phyloP scores from a whole-genome alignment of 371 early-diverging fungal genomes.

The Dichotomocladium elegans region DNA sequence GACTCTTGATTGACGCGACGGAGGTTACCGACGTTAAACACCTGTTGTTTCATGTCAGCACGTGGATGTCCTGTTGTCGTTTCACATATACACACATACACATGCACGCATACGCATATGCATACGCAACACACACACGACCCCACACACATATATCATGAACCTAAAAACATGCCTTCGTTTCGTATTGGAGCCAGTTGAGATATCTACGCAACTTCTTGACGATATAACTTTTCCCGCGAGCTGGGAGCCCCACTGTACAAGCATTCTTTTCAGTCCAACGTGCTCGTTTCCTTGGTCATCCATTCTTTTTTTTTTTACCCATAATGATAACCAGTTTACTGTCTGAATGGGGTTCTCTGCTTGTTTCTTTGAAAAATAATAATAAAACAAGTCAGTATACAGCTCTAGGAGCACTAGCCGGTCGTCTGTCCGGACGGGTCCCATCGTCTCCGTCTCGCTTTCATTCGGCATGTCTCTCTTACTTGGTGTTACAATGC shows the following conservation, averaged over 20 bases:
- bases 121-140: not conserved
- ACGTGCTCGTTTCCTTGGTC: not conserved
- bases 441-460: too few species aligned
- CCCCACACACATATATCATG: not conserved
- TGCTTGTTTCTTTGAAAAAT: conserved; percentile 17
- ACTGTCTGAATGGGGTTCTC: conserved; percentile 36
- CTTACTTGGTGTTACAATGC: conserved; percentile 17
- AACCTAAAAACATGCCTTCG: conserved; percentile 34
- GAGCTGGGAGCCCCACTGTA: conserved; percentile 81
- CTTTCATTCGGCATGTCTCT: not conserved
- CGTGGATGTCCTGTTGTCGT: too few species aligned
- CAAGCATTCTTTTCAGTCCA: not conserved
- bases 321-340: conserved; percentile 66
- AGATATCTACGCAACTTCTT: conserved; percentile 80
- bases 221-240: conserved; percentile 87
- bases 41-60: conserved; percentile 32
- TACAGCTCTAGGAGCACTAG: not conserved
- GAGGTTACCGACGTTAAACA: conserved; percentile 86
- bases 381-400: not conserved
- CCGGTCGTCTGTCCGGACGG: too few species aligned
- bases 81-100: too few species aligned
- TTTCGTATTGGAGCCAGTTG: conserved; percentile 64
- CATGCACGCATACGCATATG: too few species aligned
- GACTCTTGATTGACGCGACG: conserved; percentile 54
- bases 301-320: conserved; percentile 18